A percentile compares a stretch with the other conserved stretches of the same genome.
Evolutionary conservation across 352 stramenopile species (phyloP).

Genomic region (Blastocystis sp.): DNA sequence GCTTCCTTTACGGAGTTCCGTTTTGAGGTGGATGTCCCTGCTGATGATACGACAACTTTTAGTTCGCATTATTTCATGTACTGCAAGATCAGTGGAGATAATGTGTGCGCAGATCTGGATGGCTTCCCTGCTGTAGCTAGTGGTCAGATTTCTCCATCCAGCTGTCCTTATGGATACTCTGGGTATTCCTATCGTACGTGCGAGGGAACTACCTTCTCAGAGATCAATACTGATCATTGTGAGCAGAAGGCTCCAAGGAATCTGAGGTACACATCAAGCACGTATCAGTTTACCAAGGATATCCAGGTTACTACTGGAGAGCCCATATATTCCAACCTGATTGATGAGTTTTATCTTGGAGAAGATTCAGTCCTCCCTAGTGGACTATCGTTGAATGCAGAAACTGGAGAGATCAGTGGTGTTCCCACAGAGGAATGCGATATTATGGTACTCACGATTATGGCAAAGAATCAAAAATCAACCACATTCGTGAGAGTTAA

Average conservation of each 20-base stretch:
- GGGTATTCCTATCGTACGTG: conserved; percentile 53
- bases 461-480: background rate
- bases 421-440: background rate
- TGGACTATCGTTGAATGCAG: background rate
- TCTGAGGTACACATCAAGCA: background rate
- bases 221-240: background rate
- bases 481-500: background rate
- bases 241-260: background rate
- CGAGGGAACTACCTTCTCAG: background rate
- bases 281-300: background rate
- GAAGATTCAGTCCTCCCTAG: background rate
- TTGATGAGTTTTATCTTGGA: conserved; percentile 19
- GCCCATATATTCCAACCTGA: background rate
- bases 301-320: background rate
- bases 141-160: background rate
- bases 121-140: background rate
- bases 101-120: background rate
- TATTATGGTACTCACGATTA: background rate
- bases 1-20: background rate
- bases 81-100: background rate
- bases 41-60: background rate
- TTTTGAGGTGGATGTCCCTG: background rate
- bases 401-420: conserved; percentile 8
- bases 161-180: conserved; percentile 30
- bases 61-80: background rate